These are phyloP conservation scores for Herpetomonas muscarum DNA, from an alignment of 208 protist genomes.

Conservation along the genomic window DNA sequence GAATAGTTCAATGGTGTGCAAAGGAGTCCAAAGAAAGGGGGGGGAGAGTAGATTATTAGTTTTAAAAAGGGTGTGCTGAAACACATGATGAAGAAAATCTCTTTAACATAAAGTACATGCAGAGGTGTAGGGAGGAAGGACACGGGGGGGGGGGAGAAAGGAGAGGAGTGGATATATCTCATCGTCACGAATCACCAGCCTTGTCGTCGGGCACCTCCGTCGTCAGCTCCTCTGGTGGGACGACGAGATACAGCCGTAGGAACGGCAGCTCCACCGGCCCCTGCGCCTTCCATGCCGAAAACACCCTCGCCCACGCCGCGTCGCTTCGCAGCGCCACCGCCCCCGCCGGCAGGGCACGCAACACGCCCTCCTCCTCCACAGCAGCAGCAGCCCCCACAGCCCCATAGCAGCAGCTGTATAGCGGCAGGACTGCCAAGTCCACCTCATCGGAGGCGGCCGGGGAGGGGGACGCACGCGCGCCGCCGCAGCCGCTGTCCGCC, in stretches of 20 bases:
- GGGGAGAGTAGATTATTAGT: too few species aligned
- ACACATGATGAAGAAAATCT: too few species aligned
- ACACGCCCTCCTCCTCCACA: too few species aligned
- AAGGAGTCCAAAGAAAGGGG: too few species aligned
- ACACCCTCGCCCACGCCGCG: constrained; percentile 33
- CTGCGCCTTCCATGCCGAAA: constrained; percentile 18
- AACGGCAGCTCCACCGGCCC: constrained; percentile 27
- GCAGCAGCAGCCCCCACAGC: not conserved
- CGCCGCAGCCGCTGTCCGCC: constrained; percentile 11
- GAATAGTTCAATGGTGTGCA: too few species aligned
- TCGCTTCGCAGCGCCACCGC: constrained; percentile 29
- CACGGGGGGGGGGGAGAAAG: not conserved
- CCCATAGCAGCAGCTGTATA: not conserved
- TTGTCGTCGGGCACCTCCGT: too few species aligned
- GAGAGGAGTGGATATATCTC: too few species aligned
- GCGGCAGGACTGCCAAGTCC: not conserved
- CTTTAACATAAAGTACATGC: not conserved
- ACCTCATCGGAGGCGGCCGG: constrained; percentile 13
- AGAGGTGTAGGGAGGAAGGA: constrained; percentile 1
- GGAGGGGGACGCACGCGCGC: too few species aligned
- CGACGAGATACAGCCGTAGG: constrained; percentile 43
- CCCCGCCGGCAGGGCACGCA: too few species aligned
- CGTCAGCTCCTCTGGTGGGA: constrained; percentile 15
- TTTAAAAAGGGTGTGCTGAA: too few species aligned
- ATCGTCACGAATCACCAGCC: too few species aligned